Evolutionary conservation across 768 basidiomycete species (phyloP), one percentile per base, ranked within the genome.

Genomic region (Hydnomerulius pinastri): DNA sequence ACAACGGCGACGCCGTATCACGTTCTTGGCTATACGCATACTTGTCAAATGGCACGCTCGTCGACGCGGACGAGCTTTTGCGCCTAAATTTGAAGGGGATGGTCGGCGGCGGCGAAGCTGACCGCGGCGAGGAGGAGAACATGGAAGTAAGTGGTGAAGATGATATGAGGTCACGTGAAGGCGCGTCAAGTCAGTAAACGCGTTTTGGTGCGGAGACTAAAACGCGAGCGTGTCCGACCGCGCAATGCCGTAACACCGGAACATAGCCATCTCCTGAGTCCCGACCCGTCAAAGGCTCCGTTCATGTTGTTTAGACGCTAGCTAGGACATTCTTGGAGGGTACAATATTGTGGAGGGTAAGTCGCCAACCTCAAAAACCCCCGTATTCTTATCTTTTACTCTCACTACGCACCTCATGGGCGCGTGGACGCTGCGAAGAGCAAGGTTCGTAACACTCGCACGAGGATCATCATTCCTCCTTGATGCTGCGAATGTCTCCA

Each of bases 141-240:
- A 68, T 68, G 49, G 66, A 53, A 36, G 66, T 70, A 57, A 54
- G 43, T 40, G 20, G 56, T 25, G 43, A 60, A 66, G 57, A 55
- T 50, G 48, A 46, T 64, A 68, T 68, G 62, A 51, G 52, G 57
- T 68, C 67, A 68, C 66, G 67, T 70, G 68, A 30, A 1, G 20
- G 18, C 48, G 20, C 49, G 51, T 52, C 38, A 18, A 23, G 40
- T 33, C 11, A 49, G 56, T 68, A 53, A 68, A 70, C 67, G 68
- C 66, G 66, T 62, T 70, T 68, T 69, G 43, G 49, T 15, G 61
- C 66, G 66, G 66, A 68, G 66, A 63, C 53, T 53, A 11, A 67
- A 67, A 32, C 27, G 30, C 6, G 43, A 50, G 47, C 44, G 33
- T 20, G 17, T 13, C 7, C 20, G 36, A 20, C 25, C 60, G 60